phyloP scores from a whole-genome alignment of 805 yeast species.

The Cyberlindnera subsufficiens region DNA sequence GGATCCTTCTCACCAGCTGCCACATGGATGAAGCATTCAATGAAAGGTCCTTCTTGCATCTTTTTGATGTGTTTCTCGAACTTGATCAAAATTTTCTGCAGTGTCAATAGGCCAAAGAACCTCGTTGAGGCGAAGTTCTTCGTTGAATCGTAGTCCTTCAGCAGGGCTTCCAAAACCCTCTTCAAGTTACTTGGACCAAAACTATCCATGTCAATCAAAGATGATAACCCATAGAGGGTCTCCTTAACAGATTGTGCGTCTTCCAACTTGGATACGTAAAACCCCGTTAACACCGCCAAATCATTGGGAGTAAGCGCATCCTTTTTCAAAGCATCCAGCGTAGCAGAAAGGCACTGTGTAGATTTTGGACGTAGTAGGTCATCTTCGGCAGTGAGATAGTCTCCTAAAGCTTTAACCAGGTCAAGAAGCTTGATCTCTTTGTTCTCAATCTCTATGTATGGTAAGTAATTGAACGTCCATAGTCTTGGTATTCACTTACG shows the following conservation, averaged over 20 bases:
- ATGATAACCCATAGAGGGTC: conserved; percentile 46
- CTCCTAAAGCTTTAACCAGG: conserved; percentile 55
- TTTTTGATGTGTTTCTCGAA: conserved; percentile 21
- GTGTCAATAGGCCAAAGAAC: conserved; percentile 47
- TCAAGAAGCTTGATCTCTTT: conserved; percentile 27
- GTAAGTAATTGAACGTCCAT: neutral
- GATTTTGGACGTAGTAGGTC: conserved; percentile 46
- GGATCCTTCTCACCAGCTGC: conserved; percentile 95
- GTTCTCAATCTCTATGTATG: conserved; percentile 6
- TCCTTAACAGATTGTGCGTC: conserved; percentile 52
- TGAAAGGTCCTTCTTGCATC: conserved; percentile 33
- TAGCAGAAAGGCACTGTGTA: conserved; percentile 35
- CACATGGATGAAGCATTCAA: conserved; percentile 56
- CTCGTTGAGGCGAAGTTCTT: conserved; percentile 59
- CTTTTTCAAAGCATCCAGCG: conserved; percentile 26
- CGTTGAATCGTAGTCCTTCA: conserved; percentile 46
- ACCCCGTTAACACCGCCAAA: conserved; percentile 36
- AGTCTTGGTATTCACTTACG: conserved; percentile 8
- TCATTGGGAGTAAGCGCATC: conserved; percentile 33
- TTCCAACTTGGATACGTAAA: conserved; percentile 59
- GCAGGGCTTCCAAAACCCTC: conserved; percentile 32
- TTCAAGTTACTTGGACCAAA: conserved; percentile 33
- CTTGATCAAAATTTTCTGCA: conserved; percentile 31
- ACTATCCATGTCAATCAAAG: conserved; percentile 47
- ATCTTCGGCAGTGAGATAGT: conserved; percentile 55